phyloP scores from a whole-genome alignment of 139 green algal species.

The Coelastrella sp. region DNA sequence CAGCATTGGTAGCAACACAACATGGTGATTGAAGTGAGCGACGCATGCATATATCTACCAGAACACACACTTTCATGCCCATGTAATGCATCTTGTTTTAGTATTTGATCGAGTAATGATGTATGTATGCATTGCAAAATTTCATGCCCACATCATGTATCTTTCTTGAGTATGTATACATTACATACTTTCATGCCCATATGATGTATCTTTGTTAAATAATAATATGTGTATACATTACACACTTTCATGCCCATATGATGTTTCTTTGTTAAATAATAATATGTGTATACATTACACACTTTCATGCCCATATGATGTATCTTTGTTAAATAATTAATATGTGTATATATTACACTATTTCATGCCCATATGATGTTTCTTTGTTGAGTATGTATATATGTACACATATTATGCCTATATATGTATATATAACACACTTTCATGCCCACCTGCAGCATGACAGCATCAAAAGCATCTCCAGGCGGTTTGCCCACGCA shows the following conservation, averaged over 20 bases:
- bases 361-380: not conserved
- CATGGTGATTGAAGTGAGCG: not conserved
- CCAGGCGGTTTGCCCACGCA: constrained; percentile 17
- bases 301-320: not conserved
- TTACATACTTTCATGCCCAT: too few relatives aligned
- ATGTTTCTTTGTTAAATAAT: not conserved
- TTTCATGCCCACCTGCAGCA: not conserved
- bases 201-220: too few relatives aligned
- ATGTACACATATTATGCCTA: not conserved
- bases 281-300: not conserved
- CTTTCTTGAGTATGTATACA: not conserved
- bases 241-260: not conserved
- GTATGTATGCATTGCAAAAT: not conserved
- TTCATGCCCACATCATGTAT: not conserved
- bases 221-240: not conserved
- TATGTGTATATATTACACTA: not conserved
- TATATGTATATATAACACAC: not conserved
- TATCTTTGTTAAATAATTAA: not conserved
- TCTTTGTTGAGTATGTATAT: too few relatives aligned
- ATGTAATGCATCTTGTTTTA: too few relatives aligned
- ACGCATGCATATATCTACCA: too few relatives aligned
- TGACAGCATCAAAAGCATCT: constrained; percentile 21
- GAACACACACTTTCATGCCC: too few relatives aligned
- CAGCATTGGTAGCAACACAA: not conserved
- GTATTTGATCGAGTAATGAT: too few relatives aligned